Conservation (phyloP, 768 basidiomycete species). For the Heimioporus sp. region DNA sequence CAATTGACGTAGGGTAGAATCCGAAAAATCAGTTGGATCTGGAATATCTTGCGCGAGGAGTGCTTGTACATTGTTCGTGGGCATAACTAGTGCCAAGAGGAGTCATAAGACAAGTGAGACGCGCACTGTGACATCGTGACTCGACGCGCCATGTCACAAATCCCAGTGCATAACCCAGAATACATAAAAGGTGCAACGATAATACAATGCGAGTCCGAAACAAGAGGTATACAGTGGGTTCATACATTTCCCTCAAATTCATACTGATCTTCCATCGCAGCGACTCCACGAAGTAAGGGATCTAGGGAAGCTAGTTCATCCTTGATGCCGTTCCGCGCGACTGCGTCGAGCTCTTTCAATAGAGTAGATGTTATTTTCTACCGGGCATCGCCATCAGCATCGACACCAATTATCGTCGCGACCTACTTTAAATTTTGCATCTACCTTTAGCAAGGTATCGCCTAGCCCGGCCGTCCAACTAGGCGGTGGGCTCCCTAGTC, state of each 20-base stretch:
- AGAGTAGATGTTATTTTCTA: constrained; percentile 84
- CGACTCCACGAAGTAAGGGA: constrained; percentile 66
- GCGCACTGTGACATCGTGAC: constrained; percentile 25
- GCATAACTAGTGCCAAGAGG: constrained; percentile 12
- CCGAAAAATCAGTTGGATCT: constrained; percentile 73
- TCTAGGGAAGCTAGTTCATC: constrained; percentile 82
- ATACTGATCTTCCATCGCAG: constrained; percentile 38
- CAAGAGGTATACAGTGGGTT: constrained; percentile 12
- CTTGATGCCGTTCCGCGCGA: constrained; percentile 77
- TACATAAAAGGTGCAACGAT: constrained; percentile 10
- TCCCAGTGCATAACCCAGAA: background rate
- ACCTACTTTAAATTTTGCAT: constrained; percentile 79
- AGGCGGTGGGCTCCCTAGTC: constrained; percentile 50
- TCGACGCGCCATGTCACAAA: constrained; percentile 21
- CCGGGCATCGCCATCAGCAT: background rate
- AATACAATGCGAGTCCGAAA: constrained; percentile 21
- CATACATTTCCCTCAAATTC: constrained; percentile 42
- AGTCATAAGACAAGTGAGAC: background rate
- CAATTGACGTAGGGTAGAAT: constrained; percentile 55
- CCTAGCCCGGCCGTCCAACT: constrained; percentile 61
- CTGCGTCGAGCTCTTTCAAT: constrained; percentile 80
- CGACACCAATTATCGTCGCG: background rate
- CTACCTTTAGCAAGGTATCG: constrained; percentile 78
- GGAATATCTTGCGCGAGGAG: constrained; percentile 38
- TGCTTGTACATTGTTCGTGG: constrained; percentile 26